These are phyloP conservation scores for Carallia pectinifolia DNA, from an alignment of 345 rosid genomes.

Conservation along the genomic window DNA sequence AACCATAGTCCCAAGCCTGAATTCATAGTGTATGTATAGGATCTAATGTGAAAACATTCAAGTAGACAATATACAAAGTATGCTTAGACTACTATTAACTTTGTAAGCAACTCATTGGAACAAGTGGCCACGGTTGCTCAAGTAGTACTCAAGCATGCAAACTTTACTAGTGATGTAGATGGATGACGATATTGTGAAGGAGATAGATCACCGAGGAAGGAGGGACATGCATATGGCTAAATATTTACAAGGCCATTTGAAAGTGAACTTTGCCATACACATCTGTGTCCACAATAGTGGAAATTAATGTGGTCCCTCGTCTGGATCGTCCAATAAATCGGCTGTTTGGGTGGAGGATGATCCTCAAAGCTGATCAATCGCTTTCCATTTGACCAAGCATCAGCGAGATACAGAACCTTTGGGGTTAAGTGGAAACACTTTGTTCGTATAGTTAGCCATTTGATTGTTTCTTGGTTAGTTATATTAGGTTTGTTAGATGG, in stretches of 20 bases:
- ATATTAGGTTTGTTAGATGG: background rate
- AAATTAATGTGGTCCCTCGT: conserved; percentile 22
- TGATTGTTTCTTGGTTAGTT: background rate
- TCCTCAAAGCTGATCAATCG: conserved; percentile 32
- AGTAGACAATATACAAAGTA: too few relatives aligned
- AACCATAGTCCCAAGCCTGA: too few relatives aligned
- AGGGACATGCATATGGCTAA: conserved; percentile 15
- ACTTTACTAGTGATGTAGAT: conserved; percentile 36
- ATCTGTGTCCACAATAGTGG: conserved; percentile 23
- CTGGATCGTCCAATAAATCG: conserved; percentile 26
- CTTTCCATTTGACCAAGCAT: conserved; percentile 28
- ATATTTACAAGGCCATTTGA: conserved; percentile 20
- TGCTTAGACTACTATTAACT: too few relatives aligned
- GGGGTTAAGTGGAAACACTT: background rate
- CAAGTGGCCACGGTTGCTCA: background rate
- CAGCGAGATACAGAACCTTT: conserved; percentile 8
- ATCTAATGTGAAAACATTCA: too few relatives aligned
- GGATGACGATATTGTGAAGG: conserved; percentile 27
- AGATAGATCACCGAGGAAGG: conserved; percentile 23
- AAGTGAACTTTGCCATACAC: conserved; percentile 23
- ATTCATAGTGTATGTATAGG: too few relatives aligned
- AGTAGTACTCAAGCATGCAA: conserved; percentile 2
- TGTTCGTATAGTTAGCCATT: conserved; percentile 12
- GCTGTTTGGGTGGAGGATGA: conserved; percentile 21
- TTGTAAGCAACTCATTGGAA: background rate